Evolutionary conservation across 176 grass and related monocot species (phyloP).

Genomic region (Canna indica): DNA sequence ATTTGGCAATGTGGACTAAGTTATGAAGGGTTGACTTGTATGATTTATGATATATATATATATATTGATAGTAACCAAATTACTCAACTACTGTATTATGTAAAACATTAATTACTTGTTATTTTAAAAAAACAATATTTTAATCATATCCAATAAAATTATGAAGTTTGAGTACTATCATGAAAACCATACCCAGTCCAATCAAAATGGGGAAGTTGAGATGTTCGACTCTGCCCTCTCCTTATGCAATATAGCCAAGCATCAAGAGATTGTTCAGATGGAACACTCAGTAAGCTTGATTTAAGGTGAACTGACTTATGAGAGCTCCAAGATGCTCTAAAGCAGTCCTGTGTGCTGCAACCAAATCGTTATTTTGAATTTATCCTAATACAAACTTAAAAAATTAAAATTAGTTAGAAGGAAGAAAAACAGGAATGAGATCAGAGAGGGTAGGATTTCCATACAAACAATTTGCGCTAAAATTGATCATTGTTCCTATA

Average conservation of each 20-base stretch:
- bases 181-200: conserved; percentile 73
- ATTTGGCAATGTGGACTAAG: no score
- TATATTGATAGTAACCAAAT: no score
- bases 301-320: conserved; percentile 69
- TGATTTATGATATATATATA: no score
- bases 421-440: background rate
- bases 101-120: no score
- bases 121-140: no score
- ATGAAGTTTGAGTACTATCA: background rate
- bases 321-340: conserved; percentile 73
- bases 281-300: conserved; percentile 26
- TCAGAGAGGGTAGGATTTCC: background rate
- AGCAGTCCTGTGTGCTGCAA: conserved; percentile 80
- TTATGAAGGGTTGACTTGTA: no score
- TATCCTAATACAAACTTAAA: background rate
- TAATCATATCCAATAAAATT: background rate
- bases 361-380: background rate
- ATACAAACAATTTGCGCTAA: no score
- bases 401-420: background rate
- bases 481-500: no score
- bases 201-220: conserved; percentile 57
- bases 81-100: no score
- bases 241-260: conserved; percentile 83
- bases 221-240: conserved; percentile 51
- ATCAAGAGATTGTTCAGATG: conserved; percentile 40